Evolutionary conservation across 192 early-diverging fungal genomes (phyloP), one percentile per base, ranked within the genome.

Genomic region (Coemansia nantahalensis): DNA sequence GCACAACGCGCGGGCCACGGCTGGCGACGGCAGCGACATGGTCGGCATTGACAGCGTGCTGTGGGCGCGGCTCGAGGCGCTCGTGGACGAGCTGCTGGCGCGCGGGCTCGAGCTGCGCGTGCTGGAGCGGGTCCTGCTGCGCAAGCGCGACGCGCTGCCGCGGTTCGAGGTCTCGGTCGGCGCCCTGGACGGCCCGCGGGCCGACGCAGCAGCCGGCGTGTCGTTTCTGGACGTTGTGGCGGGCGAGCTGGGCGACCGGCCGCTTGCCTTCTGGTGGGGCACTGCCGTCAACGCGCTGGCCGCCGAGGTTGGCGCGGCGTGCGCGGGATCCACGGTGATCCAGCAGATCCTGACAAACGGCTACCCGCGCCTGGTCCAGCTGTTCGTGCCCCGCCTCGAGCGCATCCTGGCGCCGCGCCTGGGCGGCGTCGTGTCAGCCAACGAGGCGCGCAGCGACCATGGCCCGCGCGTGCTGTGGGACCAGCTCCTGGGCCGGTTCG

Each of bases 231-330:
- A 62, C 40, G 28, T 51, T 22, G 54, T 41, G 6, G 68, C 51
- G 0, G 51, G 22, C 19, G 35, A 36, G 45, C 54, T 73, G 17
- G 63, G 54, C 31, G 51, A 57, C 44, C 51, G 50, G 32, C 24
- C 28, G 2, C 26, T 69, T 39, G 67, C 59, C 1, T 69, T 62
- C 37, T 69, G 67, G 67, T 69, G 67, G 67, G 53, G 67, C 30
- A 51, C 55, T 1, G 67, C 67, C 0, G 44, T 69, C 9, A 35
- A 54, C 3, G 54, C 55, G 3, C 36, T 69, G 49, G 43, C 54
- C 0, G 50, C 48, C 0, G 50, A 61, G 39, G 21, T 62, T 13
- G 36, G 42, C 24, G 26, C 28, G 4, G 56, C 63, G 10, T 59
- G 56, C 34, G 28, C 14, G 5, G 54, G 54, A 6, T 59, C 63